Conservation (phyloP, 2,329 filamentous ascomycete species). For the Colletotrichum incanum region DNA sequence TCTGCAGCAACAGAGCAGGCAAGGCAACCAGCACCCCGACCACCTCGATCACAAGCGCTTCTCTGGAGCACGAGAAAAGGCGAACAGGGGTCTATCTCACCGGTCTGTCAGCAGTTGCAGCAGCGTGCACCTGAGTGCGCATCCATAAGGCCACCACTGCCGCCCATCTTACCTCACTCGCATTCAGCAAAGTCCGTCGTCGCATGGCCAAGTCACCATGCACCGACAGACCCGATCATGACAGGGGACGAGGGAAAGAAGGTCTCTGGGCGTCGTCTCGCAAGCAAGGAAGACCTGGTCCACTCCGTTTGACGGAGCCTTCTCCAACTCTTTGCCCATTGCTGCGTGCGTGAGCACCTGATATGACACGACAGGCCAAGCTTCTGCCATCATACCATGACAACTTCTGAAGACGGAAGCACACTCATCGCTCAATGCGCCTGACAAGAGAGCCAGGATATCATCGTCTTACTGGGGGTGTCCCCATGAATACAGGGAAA, state of each 20-base stretch:
- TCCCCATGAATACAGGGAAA: slow-evolving; percentile 14
- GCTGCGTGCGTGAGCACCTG: slow-evolving; percentile 5
- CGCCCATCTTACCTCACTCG: not conserved
- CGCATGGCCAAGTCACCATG: slow-evolving; percentile 35
- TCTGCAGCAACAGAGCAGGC: not conserved
- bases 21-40: not conserved
- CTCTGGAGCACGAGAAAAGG: not conserved
- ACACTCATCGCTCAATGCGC: slow-evolving; percentile 23
- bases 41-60: slow-evolving; percentile 1
- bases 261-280: not conserved
- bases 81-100: slow-evolving; percentile 20
- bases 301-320: slow-evolving; percentile 5
- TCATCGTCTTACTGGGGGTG: not conserved
- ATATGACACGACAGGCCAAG: slow-evolving; percentile 35
- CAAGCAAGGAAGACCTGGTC: slow-evolving; percentile 4
- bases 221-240: slow-evolving; percentile 30
- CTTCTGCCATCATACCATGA: slow-evolving; percentile 30
- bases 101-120: slow-evolving; percentile 10
- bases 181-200: slow-evolving; percentile 1
- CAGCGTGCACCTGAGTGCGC: not conserved
- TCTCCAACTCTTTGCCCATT: not conserved
- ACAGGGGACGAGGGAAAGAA: not conserved
- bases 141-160: not conserved
- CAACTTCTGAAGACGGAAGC: slow-evolving; percentile 9
- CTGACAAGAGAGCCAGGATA: slow-evolving; percentile 2